phyloP scores from a whole-genome alignment of 1,284 basidiomycete species.

The Amylostereum areolatum region DNA sequence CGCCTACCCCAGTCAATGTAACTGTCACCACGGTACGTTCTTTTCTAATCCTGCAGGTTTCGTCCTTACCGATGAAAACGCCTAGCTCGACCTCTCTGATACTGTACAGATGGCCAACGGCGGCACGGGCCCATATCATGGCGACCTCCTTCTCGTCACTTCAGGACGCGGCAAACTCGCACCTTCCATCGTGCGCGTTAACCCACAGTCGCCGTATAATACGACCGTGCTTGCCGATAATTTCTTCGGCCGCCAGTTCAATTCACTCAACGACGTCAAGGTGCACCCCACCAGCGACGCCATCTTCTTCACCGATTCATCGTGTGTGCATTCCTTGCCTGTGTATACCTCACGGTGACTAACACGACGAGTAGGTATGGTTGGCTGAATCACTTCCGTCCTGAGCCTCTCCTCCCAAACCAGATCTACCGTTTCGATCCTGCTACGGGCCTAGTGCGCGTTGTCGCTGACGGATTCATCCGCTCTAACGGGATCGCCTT shows the following conservation, averaged over 20 bases:
- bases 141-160: constrained; percentile 57
- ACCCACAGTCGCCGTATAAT: constrained; percentile 50
- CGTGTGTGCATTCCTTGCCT: constrained; percentile 33
- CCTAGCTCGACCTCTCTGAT: constrained; percentile 42
- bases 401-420: constrained; percentile 5
- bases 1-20: constrained; percentile 41
- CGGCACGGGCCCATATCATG: constrained; percentile 62
- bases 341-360: background rate
- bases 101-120: constrained; percentile 69
- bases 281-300: constrained; percentile 59
- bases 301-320: constrained; percentile 68
- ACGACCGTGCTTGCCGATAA: constrained; percentile 27
- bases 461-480: constrained; percentile 7
- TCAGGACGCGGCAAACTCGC: constrained; percentile 62
- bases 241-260: constrained; percentile 72
- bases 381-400: constrained; percentile 56
- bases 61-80: background rate
- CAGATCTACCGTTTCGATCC: constrained; percentile 9
- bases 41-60: constrained; percentile 4
- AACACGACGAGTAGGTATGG: constrained; percentile 43
- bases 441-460: constrained; percentile 2
- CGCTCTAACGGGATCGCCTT: constrained; percentile 8
- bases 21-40: constrained; percentile 45
- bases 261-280: constrained; percentile 75
- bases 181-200: constrained; percentile 58